phyloP scores from a whole-genome alignment of 2,329 filamentous ascomycete genomes.

The Pseudocercospora cruenta region DNA sequence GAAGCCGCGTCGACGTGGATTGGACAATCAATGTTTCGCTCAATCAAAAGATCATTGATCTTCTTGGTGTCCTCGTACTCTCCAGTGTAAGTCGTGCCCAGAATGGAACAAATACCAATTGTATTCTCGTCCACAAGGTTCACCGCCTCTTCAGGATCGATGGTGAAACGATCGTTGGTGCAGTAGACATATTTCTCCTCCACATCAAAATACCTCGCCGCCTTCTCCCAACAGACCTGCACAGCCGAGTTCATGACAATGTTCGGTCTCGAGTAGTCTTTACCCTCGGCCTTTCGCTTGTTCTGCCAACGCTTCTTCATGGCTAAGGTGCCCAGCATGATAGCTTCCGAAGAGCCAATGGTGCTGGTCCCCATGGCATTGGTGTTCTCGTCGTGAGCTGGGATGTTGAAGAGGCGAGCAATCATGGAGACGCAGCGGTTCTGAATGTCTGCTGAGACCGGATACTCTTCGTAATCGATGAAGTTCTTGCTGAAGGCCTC shows the following conservation, averaged over 20 bases:
- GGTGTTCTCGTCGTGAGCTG: constrained; percentile 56
- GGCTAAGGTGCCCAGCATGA: constrained; percentile 79
- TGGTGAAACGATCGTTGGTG: constrained; percentile 63
- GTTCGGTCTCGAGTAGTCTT: constrained; percentile 79
- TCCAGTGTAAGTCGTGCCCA: constrained; percentile 93
- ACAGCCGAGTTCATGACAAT: constrained; percentile 95
- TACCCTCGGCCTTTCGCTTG: constrained; percentile 78
- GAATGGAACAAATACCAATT: constrained; percentile 89
- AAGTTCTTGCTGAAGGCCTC: constrained; percentile 95
- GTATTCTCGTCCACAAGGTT: constrained; percentile 69
- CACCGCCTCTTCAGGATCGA: constrained; percentile 65
- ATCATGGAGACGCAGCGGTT: constrained; percentile 81
- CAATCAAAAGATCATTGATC: constrained; percentile 82
- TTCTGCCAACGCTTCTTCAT: constrained; percentile 98
- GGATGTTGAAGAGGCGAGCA: constrained; percentile 83
- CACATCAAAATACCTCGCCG: constrained; percentile 64
- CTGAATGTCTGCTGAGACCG: constrained; percentile 62
- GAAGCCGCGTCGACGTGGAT: constrained; percentile 95
- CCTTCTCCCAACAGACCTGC: constrained; percentile 96
- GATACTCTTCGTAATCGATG: constrained; percentile 57
- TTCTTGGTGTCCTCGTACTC: constrained; percentile 93
- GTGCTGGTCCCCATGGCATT: constrained; percentile 84
- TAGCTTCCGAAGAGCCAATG: constrained; percentile 86
- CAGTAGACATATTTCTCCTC: constrained; percentile 80
- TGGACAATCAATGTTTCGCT: constrained; percentile 74